A percentile compares a stretch with the other conserved stretches of the same genome.
Conservation (phyloP, 2,329 filamentous ascomycete species). For the Talaromyces verruculosus region DNA sequence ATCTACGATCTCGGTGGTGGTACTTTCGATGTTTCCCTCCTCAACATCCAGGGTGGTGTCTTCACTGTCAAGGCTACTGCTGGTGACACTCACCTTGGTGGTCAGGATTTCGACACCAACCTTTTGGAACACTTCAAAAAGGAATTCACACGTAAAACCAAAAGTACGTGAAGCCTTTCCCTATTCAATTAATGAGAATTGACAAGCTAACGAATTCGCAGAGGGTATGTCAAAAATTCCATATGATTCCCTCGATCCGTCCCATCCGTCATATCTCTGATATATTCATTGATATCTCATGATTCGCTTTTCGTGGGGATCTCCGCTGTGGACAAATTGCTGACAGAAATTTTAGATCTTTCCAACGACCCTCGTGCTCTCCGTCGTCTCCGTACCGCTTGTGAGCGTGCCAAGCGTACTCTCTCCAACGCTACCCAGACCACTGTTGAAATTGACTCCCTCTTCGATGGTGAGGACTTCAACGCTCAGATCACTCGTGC, state of each 20-base stretch:
- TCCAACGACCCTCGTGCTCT: conserved; percentile 85
- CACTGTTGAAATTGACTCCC: conserved; percentile 96
- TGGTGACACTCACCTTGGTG: conserved; percentile 95
- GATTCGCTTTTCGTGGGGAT: neutral
- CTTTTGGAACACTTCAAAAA: conserved; percentile 96
- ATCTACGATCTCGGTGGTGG: conserved; percentile 99
- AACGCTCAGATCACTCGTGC: conserved; percentile 96
- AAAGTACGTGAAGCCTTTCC: neutral
- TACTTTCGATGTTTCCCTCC: conserved; percentile 99
- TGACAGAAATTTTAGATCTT: conserved; percentile 44
- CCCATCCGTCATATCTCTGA: no score
- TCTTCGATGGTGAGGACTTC: conserved; percentile 98
- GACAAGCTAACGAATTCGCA: no score
- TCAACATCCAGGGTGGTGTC: conserved; percentile 98
- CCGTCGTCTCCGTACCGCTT: conserved; percentile 92
- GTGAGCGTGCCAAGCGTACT: conserved; percentile 99
- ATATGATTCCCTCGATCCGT: no score
- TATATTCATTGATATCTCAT: neutral
- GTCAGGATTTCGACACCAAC: conserved; percentile 95
- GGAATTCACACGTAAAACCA: conserved; percentile 78
- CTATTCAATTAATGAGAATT: no score
- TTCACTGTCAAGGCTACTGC: conserved; percentile 99
- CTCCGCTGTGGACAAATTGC: neutral
- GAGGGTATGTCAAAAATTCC: no score
- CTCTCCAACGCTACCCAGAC: conserved; percentile 96